Evolutionary conservation across 2,329 filamentous ascomycete species (phyloP).

Genomic region (Esteya vermicola): DNA sequence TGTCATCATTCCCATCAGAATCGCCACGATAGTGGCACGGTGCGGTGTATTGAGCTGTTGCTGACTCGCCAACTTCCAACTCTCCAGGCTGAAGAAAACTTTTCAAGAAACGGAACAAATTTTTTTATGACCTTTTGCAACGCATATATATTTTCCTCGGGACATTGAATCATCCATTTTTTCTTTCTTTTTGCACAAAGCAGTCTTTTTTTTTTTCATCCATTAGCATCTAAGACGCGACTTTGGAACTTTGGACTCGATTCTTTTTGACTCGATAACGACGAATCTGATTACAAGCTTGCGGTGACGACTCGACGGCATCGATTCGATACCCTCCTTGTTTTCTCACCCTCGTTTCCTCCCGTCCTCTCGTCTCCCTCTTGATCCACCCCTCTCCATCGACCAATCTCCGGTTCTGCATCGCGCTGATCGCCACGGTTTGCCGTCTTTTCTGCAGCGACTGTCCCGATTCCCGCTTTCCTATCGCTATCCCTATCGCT

Average conservation of each 20-base stretch:
- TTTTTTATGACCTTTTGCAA: too few species aligned
- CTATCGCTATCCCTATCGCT: background rate
- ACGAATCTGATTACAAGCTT: background rate
- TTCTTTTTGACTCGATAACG: too few species aligned
- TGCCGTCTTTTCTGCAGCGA: background rate
- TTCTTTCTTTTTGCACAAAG: too few species aligned
- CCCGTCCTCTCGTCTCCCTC: too few species aligned
- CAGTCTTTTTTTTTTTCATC: too few species aligned
- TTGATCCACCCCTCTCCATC: too few species aligned
- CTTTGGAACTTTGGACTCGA: too few species aligned
- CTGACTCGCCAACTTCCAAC: background rate
- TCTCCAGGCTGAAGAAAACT: background rate
- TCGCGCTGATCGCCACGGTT: background rate
- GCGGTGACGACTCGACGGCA: background rate
- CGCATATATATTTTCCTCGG: too few species aligned
- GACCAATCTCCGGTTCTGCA: background rate
- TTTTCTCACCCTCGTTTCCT: too few species aligned
- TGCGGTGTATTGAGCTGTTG: background rate
- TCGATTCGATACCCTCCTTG: background rate
- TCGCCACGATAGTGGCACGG: conserved; percentile 1
- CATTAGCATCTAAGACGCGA: too few species aligned
- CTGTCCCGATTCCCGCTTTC: background rate
- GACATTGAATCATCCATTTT: too few species aligned
- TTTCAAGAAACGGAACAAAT: background rate
- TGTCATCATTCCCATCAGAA: background rate